Evolutionary conservation across 306 rosid species (phyloP), one percentile per base, ranked within the genome.

Genomic region (Calophaca sinica): DNA sequence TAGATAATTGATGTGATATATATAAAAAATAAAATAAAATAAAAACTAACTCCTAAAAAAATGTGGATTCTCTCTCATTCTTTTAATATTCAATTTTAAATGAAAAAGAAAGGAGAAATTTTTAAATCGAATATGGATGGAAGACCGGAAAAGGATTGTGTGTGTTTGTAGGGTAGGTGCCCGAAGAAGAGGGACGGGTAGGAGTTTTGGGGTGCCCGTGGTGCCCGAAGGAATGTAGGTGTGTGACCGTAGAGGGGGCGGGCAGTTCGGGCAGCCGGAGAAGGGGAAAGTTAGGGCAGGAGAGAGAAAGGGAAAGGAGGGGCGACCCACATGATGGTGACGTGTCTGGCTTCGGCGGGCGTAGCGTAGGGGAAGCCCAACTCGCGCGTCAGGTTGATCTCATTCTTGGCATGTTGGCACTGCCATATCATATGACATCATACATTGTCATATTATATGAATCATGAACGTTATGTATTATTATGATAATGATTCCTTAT

Each of bases 381-480:
- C 69, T 80, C 90, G 81, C 73, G 84, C 91, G 85, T 85, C 91
- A 77, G 80, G 73, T 84, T 88, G 81, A 80, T 77, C 72, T 82
- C 83, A 78, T 59, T 45, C 53, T 57, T 50, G 57, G 48, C 74
- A 70, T 52, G 14, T 29, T 26, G 55, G 61, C 79, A 59, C 52
- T 9, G 50, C 57, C 81, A 45, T 26, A 26, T 33, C 49, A 49
- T 51, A 13, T 51, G 26, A 20, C 26, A 20, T 20, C 26, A 20
- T 20, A 20, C 26, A 20, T n/a, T 14, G 38, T 4, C 38, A 35
- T 35, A 35, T 35, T 35, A 31, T 48, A 42, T 9, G 52, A 15
- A 35, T 35, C 38, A 35, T 35, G 4, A 35, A 2, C 26, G 26
- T 20, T 20, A 20, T 20, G 26, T 20, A 20, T 20, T 20, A 20